Evolutionary conservation across 768 basidiomycete species (phyloP).

Genomic region (Serendipita sp.): DNA sequence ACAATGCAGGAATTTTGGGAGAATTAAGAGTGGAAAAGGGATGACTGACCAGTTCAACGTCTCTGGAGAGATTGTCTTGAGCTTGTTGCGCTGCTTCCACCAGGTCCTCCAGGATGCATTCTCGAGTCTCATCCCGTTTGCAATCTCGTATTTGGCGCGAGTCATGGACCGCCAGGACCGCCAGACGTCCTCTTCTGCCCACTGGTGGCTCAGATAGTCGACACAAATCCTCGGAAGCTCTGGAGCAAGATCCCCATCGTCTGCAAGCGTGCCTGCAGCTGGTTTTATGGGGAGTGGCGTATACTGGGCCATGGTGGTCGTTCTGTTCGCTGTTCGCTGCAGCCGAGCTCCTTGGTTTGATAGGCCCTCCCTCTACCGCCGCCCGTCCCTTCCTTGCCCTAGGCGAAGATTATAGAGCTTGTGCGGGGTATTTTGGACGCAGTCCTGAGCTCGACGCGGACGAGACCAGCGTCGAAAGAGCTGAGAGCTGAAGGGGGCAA

Average conservation of each 20-base stretch:
- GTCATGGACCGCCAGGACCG: conserved; percentile 98
- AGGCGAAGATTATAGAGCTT: too few species aligned
- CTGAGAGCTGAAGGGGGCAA: too few species aligned
- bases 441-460: too few species aligned
- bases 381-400: too few species aligned
- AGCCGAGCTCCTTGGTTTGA: not conserved
- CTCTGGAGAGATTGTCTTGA: conserved; percentile 90
- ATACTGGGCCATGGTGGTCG: not conserved
- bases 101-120: conserved; percentile 98
- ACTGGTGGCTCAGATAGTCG: conserved; percentile 45
- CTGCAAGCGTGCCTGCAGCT: not conserved
- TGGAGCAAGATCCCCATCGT: conserved; percentile 1
- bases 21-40: conserved; percentile 3
- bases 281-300: not conserved
- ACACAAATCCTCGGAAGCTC: not conserved
- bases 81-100: conserved; percentile 97
- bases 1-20: not conserved
- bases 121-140: conserved; percentile 86
- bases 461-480: too few species aligned
- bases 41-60: conserved; percentile 83
- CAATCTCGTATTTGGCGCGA: conserved; percentile 92
- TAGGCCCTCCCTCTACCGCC: too few species aligned
- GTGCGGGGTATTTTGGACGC: too few species aligned
- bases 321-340: not conserved
- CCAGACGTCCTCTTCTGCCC: conserved; percentile 98